Evolutionary conservation across 352 stramenopile genomes (phyloP).

Genomic region (Lagenidium giganteum): DNA sequence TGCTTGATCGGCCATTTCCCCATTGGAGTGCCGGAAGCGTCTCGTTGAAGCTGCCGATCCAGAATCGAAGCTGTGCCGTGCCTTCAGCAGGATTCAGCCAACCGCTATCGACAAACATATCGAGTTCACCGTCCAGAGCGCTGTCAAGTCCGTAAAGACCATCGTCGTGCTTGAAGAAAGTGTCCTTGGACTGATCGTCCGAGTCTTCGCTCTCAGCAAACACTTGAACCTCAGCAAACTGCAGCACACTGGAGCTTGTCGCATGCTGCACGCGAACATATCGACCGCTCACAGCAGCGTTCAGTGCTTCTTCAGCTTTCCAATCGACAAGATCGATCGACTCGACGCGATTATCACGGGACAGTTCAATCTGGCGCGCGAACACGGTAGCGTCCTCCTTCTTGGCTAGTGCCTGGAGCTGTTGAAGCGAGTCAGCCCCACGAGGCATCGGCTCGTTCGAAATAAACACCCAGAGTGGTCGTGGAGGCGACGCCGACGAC

Average conservation of each 20-base stretch:
- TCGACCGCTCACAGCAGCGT: constrained; percentile 25
- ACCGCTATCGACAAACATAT: constrained; percentile 46
- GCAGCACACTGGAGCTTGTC: constrained; percentile 26
- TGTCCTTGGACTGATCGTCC: not conserved
- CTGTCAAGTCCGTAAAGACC: constrained; percentile 55
- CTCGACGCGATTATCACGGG: constrained; percentile 17
- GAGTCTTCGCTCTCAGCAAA: constrained; percentile 14
- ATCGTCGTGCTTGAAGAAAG: constrained; percentile 23
- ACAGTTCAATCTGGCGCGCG: constrained; percentile 9
- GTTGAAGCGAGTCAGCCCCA: constrained; percentile 22
- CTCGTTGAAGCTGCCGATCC: constrained; percentile 60
- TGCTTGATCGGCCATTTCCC: too few species aligned
- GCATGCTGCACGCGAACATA: constrained; percentile 64
- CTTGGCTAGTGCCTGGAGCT: too few species aligned
- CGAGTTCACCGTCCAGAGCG: constrained; percentile 27
- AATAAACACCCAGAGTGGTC: constrained; percentile 50
- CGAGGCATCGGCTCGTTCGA: constrained; percentile 31
- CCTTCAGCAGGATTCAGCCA: constrained; percentile 46
- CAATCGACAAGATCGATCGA: constrained; percentile 5
- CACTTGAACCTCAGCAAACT: constrained; percentile 69
- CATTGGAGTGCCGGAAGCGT: too few species aligned
- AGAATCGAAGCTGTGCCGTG: constrained; percentile 40
- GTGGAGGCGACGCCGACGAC: constrained; percentile 17
- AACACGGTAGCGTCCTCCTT: not conserved
- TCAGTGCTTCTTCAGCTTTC: too few species aligned